phyloP scores from a whole-genome alignment of 2,329 filamentous ascomycete species.

The Thelonectria olida region DNA sequence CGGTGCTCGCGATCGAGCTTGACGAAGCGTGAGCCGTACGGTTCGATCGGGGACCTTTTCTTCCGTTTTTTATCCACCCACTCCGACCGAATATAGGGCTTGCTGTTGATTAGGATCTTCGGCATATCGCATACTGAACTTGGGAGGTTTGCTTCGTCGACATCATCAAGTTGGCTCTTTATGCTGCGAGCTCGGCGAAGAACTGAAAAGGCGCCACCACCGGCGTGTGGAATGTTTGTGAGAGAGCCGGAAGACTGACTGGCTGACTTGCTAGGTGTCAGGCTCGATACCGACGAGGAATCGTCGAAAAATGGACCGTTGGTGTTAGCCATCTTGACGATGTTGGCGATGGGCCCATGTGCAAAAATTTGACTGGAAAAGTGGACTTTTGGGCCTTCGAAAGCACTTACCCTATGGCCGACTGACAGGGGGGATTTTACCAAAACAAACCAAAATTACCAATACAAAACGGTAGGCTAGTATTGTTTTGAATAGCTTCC shows the following conservation, averaged over 20 bases:
- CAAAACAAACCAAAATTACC: neutral
- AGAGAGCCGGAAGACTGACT: neutral
- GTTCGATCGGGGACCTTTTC: neutral
- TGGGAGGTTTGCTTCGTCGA: neutral
- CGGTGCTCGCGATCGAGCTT: too few species aligned
- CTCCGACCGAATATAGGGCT: neutral
- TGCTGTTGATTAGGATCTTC: constrained; percentile 1
- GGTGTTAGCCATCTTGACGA: neutral
- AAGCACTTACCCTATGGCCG: neutral
- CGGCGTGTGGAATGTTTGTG: neutral
- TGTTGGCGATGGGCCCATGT: constrained; percentile 1
- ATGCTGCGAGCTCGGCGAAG: neutral
- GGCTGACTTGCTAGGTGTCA: neutral
- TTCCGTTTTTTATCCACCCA: neutral
- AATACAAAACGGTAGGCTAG: constrained; percentile 10
- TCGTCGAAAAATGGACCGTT: neutral
- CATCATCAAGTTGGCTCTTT: constrained; percentile 1
- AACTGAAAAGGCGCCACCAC: constrained; percentile 1
- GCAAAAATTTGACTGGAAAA: constrained; percentile 1
- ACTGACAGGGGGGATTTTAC: too few species aligned
- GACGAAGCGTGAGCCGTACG: neutral
- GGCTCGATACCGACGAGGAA: neutral
- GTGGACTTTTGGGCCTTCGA: neutral
- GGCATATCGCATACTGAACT: neutral
- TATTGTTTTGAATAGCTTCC: constrained; percentile 7